Conservation (phyloP, 2,329 filamentous ascomycete species). For the Teratosphaeria pseudoeucalypti region DNA sequence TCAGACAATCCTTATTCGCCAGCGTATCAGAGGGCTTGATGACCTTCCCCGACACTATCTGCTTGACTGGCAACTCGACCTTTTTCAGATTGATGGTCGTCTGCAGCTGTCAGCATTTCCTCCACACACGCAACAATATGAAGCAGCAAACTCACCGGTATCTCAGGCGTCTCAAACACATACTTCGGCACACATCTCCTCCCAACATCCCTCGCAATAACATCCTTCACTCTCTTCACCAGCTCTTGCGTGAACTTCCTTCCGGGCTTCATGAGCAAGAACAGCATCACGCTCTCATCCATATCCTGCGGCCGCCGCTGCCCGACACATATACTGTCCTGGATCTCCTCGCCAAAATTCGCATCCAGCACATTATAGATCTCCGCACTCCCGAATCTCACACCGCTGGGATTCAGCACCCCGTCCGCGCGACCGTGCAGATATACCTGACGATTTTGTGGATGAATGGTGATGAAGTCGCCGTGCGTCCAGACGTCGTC, state of each 20-base stretch:
- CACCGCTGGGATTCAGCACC: constrained; percentile 67
- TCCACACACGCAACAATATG: neutral
- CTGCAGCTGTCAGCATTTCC: constrained; percentile 29
- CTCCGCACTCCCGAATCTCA: constrained; percentile 70
- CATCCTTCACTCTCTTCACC: constrained; percentile 49
- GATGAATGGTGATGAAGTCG: constrained; percentile 65
- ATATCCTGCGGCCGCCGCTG: constrained; percentile 53
- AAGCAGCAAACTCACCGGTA: constrained; percentile 51
- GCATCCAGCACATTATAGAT: constrained; percentile 66
- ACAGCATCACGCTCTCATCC: constrained; percentile 51
- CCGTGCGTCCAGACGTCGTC: constrained; percentile 69
- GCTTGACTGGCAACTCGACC: constrained; percentile 74
- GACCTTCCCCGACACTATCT: constrained; percentile 65
- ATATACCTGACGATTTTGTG: constrained; percentile 51
- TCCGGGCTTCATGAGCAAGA: constrained; percentile 51
- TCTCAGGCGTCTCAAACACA: constrained; percentile 70
- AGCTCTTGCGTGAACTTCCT: constrained; percentile 44
- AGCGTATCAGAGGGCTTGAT: constrained; percentile 69
- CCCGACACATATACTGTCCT: constrained; percentile 70
- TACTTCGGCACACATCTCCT: constrained; percentile 68
- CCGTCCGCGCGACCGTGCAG: constrained; percentile 66
- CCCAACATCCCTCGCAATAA: constrained; percentile 56
- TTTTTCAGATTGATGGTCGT: constrained; percentile 79
- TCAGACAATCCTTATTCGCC: constrained; percentile 62
- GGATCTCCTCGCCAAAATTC: constrained; percentile 51